Base-by-base conservation (phyloP, 1,139 yeast species). In the Saccharomycopsis phalli region DNA sequence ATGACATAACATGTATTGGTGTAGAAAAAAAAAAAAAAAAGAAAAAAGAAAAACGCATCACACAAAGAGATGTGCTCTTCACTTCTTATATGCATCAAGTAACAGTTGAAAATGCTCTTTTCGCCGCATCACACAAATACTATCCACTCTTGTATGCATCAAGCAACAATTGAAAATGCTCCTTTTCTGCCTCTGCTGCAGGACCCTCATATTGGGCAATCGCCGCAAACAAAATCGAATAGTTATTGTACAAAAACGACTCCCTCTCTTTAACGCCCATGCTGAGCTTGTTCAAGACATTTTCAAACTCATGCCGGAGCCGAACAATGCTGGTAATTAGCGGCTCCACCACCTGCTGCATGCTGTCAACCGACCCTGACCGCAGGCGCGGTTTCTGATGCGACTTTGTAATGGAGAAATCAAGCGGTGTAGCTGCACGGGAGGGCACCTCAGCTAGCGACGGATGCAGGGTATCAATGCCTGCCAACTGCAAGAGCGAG, bases 251-350 rank as follows among this genome's bases (percentile, higher is more conserved):
- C 43, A 88, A 63, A 55, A 88, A 86, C 35, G 74, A 62, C 52
- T 83, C 94, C 42, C 77, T 71, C 39, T 76, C 74, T 27, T 66
- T 66, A 40, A 60, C 65, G 31, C 38, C 41, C 22, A 57, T 66
- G 47, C 81, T 71, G 41, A 82, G 59, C 52, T 81, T 86, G 1
- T 94, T 82, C 54, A 91, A 60, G 1, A 77, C 69, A 23, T 74
- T 74, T 56, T 91, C 97, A 56, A 76, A 88, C 49, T 83, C 95
- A 52, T 76, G 77, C 39, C 88, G 63, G 32, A 91, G 61, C 44
- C 95, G 66, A 6, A 66, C 66, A 3, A 88, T 68, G 1, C 91
- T 78, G 45, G 72, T 74, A 34, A 73, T 72, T 6, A 88, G 64
- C 0, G 95, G 96, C 53, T 87, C 97, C 13, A 68, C 60, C 10